These are phyloP conservation scores for Talaromyces islandicus DNA, from an alignment of 2,329 filamentous ascomycete genomes.

Conservation along the genomic window DNA sequence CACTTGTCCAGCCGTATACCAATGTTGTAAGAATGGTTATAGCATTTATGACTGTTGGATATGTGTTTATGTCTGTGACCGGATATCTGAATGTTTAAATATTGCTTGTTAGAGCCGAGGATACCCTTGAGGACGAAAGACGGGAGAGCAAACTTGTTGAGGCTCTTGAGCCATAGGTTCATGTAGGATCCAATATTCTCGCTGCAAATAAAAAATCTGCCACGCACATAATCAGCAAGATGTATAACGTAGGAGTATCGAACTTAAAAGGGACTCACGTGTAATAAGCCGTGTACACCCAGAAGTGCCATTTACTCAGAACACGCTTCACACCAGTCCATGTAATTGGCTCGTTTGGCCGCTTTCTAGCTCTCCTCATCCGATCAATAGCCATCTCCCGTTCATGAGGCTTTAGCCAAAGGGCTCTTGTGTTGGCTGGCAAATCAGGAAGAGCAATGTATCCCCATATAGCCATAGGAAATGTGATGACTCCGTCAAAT, in stretches of 20 bases:
- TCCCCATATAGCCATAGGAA: constrained; percentile 10
- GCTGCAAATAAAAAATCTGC: constrained; percentile 8
- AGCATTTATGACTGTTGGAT: constrained; percentile 6
- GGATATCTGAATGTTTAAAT: not conserved
- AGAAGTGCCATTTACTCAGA: constrained; percentile 6
- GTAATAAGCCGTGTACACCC: constrained; percentile 8
- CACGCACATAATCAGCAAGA: not conserved
- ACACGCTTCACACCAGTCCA: constrained; percentile 3
- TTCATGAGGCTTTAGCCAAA: constrained; percentile 2
- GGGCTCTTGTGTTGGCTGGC: constrained; percentile 2
- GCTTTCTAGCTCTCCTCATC: constrained; percentile 4
- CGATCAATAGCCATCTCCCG: not conserved
- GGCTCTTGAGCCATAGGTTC: constrained; percentile 6
- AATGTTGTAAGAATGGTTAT: constrained; percentile 5
- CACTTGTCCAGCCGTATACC: constrained; percentile 7
- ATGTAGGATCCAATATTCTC: constrained; percentile 9
- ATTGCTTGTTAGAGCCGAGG: not conserved
- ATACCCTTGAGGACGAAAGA: not conserved
- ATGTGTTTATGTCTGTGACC: constrained; percentile 3
- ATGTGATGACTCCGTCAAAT: constrained; percentile 7
- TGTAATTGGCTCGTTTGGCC: not conserved
- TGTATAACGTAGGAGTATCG: not conserved
- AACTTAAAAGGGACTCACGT: not conserved
- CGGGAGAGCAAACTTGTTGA: not conserved
- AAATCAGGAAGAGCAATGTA: constrained; percentile 6